Base-by-base conservation (phyloP, 1,284 basidiomycete species). In the Ceratobasidium sp. region DNA sequence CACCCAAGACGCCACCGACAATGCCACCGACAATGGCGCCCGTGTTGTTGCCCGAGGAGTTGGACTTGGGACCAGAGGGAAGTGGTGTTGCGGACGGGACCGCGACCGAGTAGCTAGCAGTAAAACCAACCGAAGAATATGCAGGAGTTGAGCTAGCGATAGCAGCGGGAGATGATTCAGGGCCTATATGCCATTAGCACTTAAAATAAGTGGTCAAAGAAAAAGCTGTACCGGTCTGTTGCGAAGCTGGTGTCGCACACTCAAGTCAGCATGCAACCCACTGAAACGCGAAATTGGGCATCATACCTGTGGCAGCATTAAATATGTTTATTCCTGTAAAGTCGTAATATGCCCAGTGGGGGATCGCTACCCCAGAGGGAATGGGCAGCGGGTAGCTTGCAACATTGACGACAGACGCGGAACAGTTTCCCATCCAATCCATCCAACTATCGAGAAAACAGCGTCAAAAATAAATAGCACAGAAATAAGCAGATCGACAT, bases 1-100 rank as follows among this genome's bases (percentile, higher is more conserved):
- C 53, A 0, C 75, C 79, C 8, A 77, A 53, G 3, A 80, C 41
- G 19, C 78, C 80, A 0, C 80, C 80, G 11, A 80, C 79, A 9
- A 79, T 79, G 13, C 80, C 80, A 22, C 80, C 79, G 0, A 73
- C 78, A 53, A 80, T 80, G 4, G 79, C 78, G 22, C 79, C 80
- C 11, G 75, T 71, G 56, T 78, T 79, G 48, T 22, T 49, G 24
- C 64, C 22, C 9, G 64, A 66, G 5, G 11, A 27, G 43, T 24
- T 59, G 29, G 54, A 46, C 11, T 34, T 72, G 31, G 56, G 22
- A 1, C 16, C 34, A 29, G 56, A 14, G 22, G 69, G 27, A 29
- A 22, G n/a, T 16, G 49, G 13, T 8, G 56, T 61, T 24, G 56
- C 56, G 19, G 43, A n/a, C n/a, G 27, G n/a, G 14, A 29, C 49